Conservation (phyloP, 805 yeast species). For the Starmera dryadoides region DNA sequence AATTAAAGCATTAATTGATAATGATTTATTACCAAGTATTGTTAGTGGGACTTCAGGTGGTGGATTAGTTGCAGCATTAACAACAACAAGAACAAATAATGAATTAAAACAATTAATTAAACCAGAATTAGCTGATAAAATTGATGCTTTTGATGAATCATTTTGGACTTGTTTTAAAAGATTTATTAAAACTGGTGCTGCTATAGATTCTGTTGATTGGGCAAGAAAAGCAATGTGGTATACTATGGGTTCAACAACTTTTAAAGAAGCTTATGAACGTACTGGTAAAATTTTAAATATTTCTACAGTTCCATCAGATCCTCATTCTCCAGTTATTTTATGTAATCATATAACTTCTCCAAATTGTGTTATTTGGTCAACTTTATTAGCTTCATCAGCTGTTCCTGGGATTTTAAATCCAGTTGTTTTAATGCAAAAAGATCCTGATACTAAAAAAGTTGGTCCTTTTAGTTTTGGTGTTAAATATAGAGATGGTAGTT, state of each 20-base stretch:
- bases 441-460: constrained; percentile 28
- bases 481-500: constrained; percentile 74
- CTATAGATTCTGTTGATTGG: constrained; percentile 72
- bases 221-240: constrained; percentile 63
- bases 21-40: constrained; percentile 58
- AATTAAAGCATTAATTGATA: constrained; percentile 61
- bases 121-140: constrained; percentile 54
- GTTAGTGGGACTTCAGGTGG: constrained; percentile 81
- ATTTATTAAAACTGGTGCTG: constrained; percentile 70
- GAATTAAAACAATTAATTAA: constrained; percentile 46
- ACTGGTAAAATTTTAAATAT: constrained; percentile 70
- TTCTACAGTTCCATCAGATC: constrained; percentile 76
- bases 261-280: constrained; percentile 57
- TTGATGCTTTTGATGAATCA: constrained; percentile 65
- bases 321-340: constrained; percentile 72
- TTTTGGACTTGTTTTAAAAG: constrained; percentile 53
- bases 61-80: constrained; percentile 66
- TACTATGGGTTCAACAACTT: constrained; percentile 67
- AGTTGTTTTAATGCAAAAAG: constrained; percentile 69
- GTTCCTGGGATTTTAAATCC: constrained; percentile 81
- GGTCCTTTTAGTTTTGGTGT: constrained; percentile 64
- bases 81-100: constrained; percentile 61
- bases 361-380: constrained; percentile 75
- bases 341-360: constrained; percentile 76
- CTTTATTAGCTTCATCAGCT: constrained; percentile 70